Evolutionary conservation across 2,329 filamentous ascomycete species (phyloP).

Genomic region (Ophiostoma montium): DNA sequence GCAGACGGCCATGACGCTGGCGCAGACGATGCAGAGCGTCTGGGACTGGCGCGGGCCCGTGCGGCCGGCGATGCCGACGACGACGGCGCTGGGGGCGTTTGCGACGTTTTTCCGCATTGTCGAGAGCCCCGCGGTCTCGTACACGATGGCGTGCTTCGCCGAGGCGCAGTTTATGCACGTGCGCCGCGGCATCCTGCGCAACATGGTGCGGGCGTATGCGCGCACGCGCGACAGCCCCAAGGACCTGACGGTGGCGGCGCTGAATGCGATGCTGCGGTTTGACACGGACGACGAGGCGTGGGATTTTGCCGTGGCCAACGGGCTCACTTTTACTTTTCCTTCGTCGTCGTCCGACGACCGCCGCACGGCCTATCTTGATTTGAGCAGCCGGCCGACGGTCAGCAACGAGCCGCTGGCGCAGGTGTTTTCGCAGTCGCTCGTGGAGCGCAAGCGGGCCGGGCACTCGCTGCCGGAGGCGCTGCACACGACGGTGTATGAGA

Average conservation of each 20-base stretch:
- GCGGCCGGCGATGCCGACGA: slow-evolving; percentile 32
- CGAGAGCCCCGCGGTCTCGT: slow-evolving; percentile 41
- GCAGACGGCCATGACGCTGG: slow-evolving; percentile 45
- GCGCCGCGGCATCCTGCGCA: slow-evolving; percentile 42
- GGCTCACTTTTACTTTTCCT: slow-evolving; percentile 40
- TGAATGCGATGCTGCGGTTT: slow-evolving; percentile 49
- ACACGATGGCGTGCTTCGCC: slow-evolving; percentile 56
- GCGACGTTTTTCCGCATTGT: slow-evolving; percentile 47
- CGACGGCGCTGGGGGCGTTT: slow-evolving; percentile 34
- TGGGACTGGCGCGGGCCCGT: slow-evolving; percentile 43
- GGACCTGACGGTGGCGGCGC: slow-evolving; percentile 41
- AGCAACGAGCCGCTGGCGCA: slow-evolving; percentile 36
- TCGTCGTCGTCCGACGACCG: slow-evolving; percentile 24
- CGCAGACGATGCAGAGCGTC: slow-evolving; percentile 46
- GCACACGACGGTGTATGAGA: slow-evolving; percentile 38
- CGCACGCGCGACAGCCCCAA: slow-evolving; percentile 42
- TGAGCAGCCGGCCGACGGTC: slow-evolving; percentile 29
- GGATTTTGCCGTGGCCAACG: slow-evolving; percentile 46
- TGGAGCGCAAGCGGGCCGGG: slow-evolving; percentile 44
- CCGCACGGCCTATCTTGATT: slow-evolving; percentile 26
- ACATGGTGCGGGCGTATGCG: slow-evolving; percentile 39
- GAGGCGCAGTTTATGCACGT: slow-evolving; percentile 52
- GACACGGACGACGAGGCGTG: slow-evolving; percentile 54
- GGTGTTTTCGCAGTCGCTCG: slow-evolving; percentile 39
- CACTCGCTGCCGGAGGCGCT: slow-evolving; percentile 40